Evolutionary conservation across 2,329 filamentous ascomycete genomes (phyloP), one percentile per base, ranked within the genome.

Genomic region (Phoma sp.): DNA sequence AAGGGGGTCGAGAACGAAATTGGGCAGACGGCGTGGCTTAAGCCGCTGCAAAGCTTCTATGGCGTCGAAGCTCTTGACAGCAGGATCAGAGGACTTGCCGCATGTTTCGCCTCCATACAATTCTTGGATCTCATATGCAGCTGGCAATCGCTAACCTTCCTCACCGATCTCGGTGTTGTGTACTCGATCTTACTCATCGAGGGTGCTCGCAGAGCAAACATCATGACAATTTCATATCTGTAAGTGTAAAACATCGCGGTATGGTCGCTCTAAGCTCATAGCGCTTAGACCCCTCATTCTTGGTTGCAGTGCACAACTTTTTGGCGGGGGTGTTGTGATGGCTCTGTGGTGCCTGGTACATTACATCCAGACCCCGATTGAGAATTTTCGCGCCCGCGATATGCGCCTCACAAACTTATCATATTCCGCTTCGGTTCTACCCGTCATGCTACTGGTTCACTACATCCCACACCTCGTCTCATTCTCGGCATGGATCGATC

Each of bases 171-270:
- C 29, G 60, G 58, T 0, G 24, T 57, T 4, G 9, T 62, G 1
- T 62, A 62, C 41, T 42, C 45, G 0, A 55, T 62, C 9, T 14
- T 60, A n/a, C 50, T 60, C 6, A 58, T 60, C 13, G 60, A 62
- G 41, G 44, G 54, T 29, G 50, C 50, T 8, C 47, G 60, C 3
- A 49, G 49, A 37, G 57, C 57, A 3, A 59, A 59, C 14, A 35
- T 55, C 4, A 33, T 57, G 47, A 59, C 59, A 0, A 6, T 59
- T 3, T 48, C 52, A 4, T 61, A 42, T 4, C 18, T 44, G 51
- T 59, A 46, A 44, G 59, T 54, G 2, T 5, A 5, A 4, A 7
- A 3, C 2, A 14, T 40, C 5, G 10, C 6, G 4, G 2, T 9
- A 18, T 27, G 6, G 4, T 14, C 14, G 7, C 10, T 8, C 32